Conservation (phyloP, 495 filamentous ascomycete species). For the Penicillium desertorum region DNA sequence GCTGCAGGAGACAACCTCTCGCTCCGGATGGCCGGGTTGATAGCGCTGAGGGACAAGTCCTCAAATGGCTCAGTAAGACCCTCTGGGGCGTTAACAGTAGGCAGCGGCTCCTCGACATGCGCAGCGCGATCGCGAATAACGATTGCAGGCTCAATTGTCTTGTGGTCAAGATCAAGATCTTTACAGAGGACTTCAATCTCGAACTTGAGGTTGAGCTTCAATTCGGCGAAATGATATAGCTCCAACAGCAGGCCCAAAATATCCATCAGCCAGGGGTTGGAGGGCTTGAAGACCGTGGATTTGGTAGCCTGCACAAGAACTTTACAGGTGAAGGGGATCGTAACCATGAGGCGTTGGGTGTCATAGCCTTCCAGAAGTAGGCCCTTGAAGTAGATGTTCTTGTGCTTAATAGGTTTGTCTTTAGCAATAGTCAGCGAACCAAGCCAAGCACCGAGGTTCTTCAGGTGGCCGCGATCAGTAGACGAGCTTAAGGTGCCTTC, state of each 20-base stretch:
- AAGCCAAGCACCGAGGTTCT: conserved; percentile 89
- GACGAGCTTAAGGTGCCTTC: conserved; percentile 76
- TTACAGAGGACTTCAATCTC: conserved; percentile 97
- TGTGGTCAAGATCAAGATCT: conserved; percentile 83
- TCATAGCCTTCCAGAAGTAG: conserved; percentile 89
- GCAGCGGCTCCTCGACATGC: conserved; percentile 57
- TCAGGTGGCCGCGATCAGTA: conserved; percentile 81
- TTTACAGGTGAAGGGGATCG: conserved; percentile 96
- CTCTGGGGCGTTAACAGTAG: conserved; percentile 58
- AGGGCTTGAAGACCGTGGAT: conserved; percentile 88
- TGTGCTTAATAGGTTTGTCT: conserved; percentile 93
- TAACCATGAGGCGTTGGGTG: conserved; percentile 81
- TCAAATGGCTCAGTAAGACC: conserved; percentile 75
- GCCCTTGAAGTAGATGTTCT: conserved; percentile 95
- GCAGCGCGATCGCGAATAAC: conserved; percentile 71
- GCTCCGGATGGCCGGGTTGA: conserved; percentile 65
- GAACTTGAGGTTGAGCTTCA: conserved; percentile 95
- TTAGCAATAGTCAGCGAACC: conserved; percentile 90
- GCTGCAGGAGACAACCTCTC: conserved; percentile 70
- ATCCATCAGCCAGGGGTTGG: conserved; percentile 97
- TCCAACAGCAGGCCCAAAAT: conserved; percentile 84
- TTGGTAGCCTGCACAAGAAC: conserved; percentile 78
- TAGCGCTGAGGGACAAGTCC: conserved; percentile 69
- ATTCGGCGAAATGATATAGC: conserved; percentile 84
- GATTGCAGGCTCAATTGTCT: conserved; percentile 77